phyloP scores from a whole-genome alignment of 2,329 filamentous ascomycete genomes.

The Beauveria caledonica region DNA sequence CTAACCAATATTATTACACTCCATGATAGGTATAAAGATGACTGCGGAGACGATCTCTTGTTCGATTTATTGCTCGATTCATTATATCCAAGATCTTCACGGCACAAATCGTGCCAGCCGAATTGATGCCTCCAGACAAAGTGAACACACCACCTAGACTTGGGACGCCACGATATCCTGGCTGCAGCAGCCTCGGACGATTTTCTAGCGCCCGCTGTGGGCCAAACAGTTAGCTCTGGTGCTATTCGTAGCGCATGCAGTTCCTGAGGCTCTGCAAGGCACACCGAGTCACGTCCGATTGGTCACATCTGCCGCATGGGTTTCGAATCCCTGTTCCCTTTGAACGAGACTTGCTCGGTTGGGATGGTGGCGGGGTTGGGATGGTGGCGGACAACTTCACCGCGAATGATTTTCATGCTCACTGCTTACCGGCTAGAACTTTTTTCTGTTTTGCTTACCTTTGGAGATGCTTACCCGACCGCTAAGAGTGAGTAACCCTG shows the following conservation, averaged over 20 bases:
- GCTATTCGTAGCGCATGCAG: neutral
- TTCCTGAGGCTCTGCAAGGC: neutral
- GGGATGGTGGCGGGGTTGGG: neutral
- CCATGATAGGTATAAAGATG: neutral
- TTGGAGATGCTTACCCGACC: neutral
- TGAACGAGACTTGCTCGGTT: neutral
- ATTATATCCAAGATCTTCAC: neutral
- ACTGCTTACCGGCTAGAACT: neutral
- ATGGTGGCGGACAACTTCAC: too few relatives aligned
- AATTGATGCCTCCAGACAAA: neutral
- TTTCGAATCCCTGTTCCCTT: neutral
- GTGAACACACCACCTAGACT: neutral
- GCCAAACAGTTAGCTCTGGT: neutral
- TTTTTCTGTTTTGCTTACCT: neutral
- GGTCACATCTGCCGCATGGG: neutral
- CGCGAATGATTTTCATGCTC: neutral
- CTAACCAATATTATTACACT: too few relatives aligned
- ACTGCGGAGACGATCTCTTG: neutral
- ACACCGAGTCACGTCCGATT: conserved; percentile 1
- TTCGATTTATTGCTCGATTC: too few relatives aligned
- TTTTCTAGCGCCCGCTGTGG: conserved; percentile 8
- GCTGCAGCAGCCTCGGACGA: neutral
- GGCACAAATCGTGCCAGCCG: neutral
- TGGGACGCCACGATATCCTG: neutral
- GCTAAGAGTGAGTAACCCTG: neutral